phyloP scores from a whole-genome alignment of 2,329 filamentous ascomycete species.

The Penicillium hordei region DNA sequence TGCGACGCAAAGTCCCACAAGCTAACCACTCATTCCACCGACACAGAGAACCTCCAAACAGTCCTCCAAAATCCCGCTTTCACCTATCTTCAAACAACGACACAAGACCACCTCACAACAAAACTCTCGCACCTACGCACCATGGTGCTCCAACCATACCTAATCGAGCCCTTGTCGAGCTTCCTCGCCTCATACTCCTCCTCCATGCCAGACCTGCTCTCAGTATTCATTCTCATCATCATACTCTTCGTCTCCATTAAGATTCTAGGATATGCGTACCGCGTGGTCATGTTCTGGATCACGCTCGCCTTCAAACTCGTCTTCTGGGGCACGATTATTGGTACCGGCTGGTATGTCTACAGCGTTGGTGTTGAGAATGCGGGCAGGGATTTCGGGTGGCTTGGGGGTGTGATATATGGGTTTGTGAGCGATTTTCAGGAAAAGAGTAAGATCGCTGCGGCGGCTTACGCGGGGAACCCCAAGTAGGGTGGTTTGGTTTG shows the following conservation, averaged over 20 bases:
- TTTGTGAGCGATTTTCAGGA: slow-evolving; percentile 58
- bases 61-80: slow-evolving; percentile 19
- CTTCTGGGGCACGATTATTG: slow-evolving; percentile 63
- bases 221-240: slow-evolving; percentile 53
- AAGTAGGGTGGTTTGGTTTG: slow-evolving; percentile 45
- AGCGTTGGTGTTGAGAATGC: slow-evolving; percentile 36
- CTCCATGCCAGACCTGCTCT: slow-evolving; percentile 37
- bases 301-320: slow-evolving; percentile 62
- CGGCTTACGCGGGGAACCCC: slow-evolving; percentile 51
- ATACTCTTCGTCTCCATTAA: slow-evolving; percentile 64
- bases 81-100: slow-evolving; percentile 20
- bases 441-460: slow-evolving; percentile 30
- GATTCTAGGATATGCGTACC: slow-evolving; percentile 67
- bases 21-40: slow-evolving; percentile 5
- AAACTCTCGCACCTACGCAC: slow-evolving; percentile 30
- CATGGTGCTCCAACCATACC: slow-evolving; percentile 51
- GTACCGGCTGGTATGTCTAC: slow-evolving; percentile 57
- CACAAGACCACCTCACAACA: slow-evolving; percentile 19
- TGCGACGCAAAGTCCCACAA: not conserved
- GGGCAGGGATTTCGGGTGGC: slow-evolving; percentile 43
- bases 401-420: slow-evolving; percentile 65
- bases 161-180: slow-evolving; percentile 42
- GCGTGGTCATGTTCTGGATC: slow-evolving; percentile 75
- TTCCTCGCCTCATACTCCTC: slow-evolving; percentile 34
- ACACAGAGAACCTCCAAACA: slow-evolving; percentile 24